Evolutionary conservation across 192 early-diverging fungal genomes (phyloP).

Genomic region (Thoreauomyces humboldtii): DNA sequence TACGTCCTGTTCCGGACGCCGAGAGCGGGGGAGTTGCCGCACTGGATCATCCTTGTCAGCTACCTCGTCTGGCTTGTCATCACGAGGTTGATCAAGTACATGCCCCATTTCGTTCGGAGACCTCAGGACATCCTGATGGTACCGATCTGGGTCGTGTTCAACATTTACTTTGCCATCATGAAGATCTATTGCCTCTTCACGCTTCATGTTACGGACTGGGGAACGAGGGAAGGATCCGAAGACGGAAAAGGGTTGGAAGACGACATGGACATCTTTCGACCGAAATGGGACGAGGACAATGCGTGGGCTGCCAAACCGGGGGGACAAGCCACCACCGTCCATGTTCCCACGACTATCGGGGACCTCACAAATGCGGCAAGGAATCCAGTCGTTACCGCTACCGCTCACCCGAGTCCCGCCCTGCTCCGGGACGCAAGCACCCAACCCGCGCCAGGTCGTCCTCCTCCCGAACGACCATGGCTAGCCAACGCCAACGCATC

Average conservation of each 20-base stretch:
- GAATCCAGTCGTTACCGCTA: too few species aligned
- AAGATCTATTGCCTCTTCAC: conserved; percentile 72
- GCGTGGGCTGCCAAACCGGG: too few species aligned
- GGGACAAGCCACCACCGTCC: too few species aligned
- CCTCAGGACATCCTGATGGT: conserved; percentile 64
- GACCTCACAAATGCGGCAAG: too few species aligned
- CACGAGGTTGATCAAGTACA: conserved; percentile 62
- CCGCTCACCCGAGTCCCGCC: too few species aligned
- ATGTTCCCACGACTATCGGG: too few species aligned
- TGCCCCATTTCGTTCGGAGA: conserved; percentile 62
- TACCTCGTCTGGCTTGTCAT: conserved; percentile 65
- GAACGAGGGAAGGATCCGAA: conserved; percentile 58
- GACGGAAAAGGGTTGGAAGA: conserved; percentile 15
- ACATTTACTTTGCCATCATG: conserved; percentile 58
- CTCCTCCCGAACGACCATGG: conserved; percentile 2
- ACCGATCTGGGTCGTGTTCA: conserved; percentile 68
- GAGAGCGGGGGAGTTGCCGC: not conserved
- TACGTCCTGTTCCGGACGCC: conserved; percentile 46
- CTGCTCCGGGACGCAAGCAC: too few species aligned
- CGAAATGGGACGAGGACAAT: conserved; percentile 23
- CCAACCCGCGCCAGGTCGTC: too few species aligned
- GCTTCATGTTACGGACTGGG: conserved; percentile 68
- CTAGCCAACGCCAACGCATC: not conserved
- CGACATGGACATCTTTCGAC: conserved; percentile 26
- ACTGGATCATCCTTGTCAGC: conserved; percentile 59